Evolutionary conservation across 345 rosid genomes (phyloP), one percentile per base, ranked within the genome.

Genomic region (Psidium guajava): DNA sequence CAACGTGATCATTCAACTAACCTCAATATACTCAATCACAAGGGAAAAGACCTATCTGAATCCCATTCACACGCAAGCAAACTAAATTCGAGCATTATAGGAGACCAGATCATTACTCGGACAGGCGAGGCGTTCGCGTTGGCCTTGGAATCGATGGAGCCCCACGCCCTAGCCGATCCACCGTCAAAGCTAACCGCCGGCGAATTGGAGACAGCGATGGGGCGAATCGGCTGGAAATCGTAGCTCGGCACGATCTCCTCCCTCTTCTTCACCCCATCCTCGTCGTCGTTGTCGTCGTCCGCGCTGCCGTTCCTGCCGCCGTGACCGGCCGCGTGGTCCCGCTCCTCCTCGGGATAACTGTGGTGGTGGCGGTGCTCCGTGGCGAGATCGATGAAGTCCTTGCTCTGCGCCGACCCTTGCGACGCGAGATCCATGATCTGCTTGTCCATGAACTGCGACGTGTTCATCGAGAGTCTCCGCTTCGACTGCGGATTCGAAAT

Each of bases 221-320:
- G 92, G 36, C 96, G 96, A 85, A 96, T 92, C 69, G 94, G 96
- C 85, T 94, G 96, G 84, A 95, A 96, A 93, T 96, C 99, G 85
- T 94, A 96, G 91, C 96, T 95, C 25, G 99, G 93, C 20, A 93
- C 81, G 89, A 96, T 95, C 87, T 92, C 93, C 85, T 96, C 99
- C 91, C 89, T 92, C 89, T 86, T 84, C 42, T 86, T 84, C 42
- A 87, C 87, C 49, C 89, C 95, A 74, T 91, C 87, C 49, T 88
- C 95, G 74, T 91, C 89, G 54, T 86, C 86, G 27, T 27, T 74
- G 12, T 42, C 61, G 47, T 55, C 28, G 10, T 15, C 54, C 54
- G 3, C 3, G 58, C 13, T 47, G 51, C 74, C 73, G 84, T 11
- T 32, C 32, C 86, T 80, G 52, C 27, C 85, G 50, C 54, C 89